A percentile compares a stretch with the other conserved stretches of the same genome.
These are phyloP conservation scores for Metschnikowia orientalis DNA, from an alignment of 805 yeast species.

Conservation along the genomic window DNA sequence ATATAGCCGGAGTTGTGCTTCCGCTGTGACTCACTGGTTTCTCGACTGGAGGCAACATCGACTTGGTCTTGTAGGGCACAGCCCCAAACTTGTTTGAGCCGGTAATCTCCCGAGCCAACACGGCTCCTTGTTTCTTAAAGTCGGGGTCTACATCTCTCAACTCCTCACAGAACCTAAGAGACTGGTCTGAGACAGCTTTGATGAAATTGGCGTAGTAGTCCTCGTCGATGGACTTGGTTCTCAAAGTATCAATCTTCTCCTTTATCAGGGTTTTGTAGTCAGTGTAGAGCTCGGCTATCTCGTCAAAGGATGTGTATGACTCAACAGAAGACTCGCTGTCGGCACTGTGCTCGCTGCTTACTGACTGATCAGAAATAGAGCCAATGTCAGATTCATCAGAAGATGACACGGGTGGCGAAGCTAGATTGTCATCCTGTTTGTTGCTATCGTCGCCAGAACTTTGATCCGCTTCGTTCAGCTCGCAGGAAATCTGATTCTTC, in stretches of 20 bases:
- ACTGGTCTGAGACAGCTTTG: constrained; percentile 31
- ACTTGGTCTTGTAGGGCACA: constrained; percentile 40
- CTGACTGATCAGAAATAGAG: constrained; percentile 15
- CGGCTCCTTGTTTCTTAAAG: constrained; percentile 38
- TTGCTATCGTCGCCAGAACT: too few species aligned
- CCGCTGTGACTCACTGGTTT: constrained; percentile 8
- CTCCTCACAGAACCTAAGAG: constrained; percentile 33
- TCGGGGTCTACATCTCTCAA: constrained; percentile 35
- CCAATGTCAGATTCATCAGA: constrained; percentile 10
- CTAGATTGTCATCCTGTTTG: too few species aligned
- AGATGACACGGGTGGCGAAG: too few species aligned
- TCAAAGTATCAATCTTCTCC: constrained; percentile 13
- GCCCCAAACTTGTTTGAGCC: constrained; percentile 39
- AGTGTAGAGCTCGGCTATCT: constrained; percentile 32
- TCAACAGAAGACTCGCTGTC: constrained; percentile 24
- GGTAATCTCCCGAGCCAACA: constrained; percentile 38
- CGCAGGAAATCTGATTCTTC: constrained; percentile 28
- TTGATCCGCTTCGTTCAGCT: too few species aligned
- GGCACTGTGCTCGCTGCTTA: constrained; percentile 18
- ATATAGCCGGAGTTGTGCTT: constrained; percentile 17
- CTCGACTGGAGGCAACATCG: constrained; percentile 33
- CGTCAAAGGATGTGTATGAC: constrained; percentile 38
- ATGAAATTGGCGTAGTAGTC: constrained; percentile 27
- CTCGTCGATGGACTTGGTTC: constrained; percentile 19
- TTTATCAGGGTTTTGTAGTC: constrained; percentile 24